These are phyloP conservation scores for Pseudoturritis turrita DNA, from an alignment of 345 rosid species.

Conservation along the genomic window DNA sequence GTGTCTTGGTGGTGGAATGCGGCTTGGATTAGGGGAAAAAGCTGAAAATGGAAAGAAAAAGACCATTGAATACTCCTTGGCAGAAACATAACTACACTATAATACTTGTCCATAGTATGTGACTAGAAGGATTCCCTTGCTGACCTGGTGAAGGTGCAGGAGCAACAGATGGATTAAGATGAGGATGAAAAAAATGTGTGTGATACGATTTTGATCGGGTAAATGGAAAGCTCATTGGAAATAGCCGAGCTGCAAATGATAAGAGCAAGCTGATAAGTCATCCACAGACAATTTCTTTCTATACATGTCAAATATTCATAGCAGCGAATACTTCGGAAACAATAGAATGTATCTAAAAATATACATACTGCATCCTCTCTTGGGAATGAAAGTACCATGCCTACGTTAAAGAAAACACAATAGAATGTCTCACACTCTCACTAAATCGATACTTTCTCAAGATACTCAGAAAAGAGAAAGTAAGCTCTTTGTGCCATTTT, in stretches of 20 bases:
- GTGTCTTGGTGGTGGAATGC: constrained; percentile 37
- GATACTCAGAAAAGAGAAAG: background rate
- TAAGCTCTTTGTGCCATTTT: background rate
- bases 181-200: constrained; percentile 34
- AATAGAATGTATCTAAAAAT: background rate
- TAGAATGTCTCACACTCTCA: background rate
- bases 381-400: background rate
- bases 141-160: constrained; percentile 45
- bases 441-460: background rate
- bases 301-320: background rate
- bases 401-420: background rate
- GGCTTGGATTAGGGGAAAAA: constrained; percentile 36
- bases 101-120: background rate
- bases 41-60: constrained; percentile 36
- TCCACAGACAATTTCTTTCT: background rate
- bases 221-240: constrained; percentile 41
- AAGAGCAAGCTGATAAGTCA: constrained; percentile 18
- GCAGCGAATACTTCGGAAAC: background rate
- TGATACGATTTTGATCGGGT: constrained; percentile 33
- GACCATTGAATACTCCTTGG: constrained; percentile 10
- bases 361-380: background rate
- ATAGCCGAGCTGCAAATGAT: constrained; percentile 47
- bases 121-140: constrained; percentile 35
- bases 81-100: background rate
- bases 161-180: constrained; percentile 38